A percentile compares a stretch with the other conserved stretches of the same genome.
These are phyloP conservation scores for Ceratobasidium papillatum DNA, from an alignment of 1,284 basidiomycete genomes.

Conservation along the genomic window DNA sequence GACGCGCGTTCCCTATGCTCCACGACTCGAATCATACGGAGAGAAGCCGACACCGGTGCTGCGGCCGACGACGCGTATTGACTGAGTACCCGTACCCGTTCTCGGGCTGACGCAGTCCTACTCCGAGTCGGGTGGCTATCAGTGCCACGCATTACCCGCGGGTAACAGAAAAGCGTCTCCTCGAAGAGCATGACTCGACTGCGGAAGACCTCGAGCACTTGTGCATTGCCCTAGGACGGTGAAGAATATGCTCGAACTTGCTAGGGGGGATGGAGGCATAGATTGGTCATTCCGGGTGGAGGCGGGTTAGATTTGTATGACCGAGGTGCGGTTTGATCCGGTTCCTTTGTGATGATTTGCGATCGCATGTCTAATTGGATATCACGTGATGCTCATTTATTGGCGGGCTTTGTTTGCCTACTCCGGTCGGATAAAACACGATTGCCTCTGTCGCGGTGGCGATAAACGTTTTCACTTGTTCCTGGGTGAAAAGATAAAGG, in stretches of 20 bases:
- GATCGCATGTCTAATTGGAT: neutral
- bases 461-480: neutral
- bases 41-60: neutral
- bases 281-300: slow-evolving; percentile 25
- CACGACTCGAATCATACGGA: slow-evolving; percentile 1
- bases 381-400: slow-evolving; percentile 24
- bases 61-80: neutral
- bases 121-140: slow-evolving; percentile 8
- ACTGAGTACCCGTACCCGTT: neutral
- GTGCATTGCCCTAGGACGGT: neutral
- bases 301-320: slow-evolving; percentile 9
- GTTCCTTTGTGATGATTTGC: neutral
- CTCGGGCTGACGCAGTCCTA: neutral
- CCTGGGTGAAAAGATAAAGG: slow-evolving; percentile 14
- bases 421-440: neutral
- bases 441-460: neutral
- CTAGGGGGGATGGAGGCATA: neutral
- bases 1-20: neutral
- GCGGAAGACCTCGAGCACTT: neutral
- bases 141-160: neutral
- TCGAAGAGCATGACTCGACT: slow-evolving; percentile 11
- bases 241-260: slow-evolving; percentile 6
- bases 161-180: neutral
- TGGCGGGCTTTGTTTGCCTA: slow-evolving; percentile 5
- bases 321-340: slow-evolving; percentile 10